A percentile compares a stretch with the other conserved stretches of the same genome.
Conservation (phyloP, 1,284 basidiomycete genomes). For the Ganoderma boninense region DNA sequence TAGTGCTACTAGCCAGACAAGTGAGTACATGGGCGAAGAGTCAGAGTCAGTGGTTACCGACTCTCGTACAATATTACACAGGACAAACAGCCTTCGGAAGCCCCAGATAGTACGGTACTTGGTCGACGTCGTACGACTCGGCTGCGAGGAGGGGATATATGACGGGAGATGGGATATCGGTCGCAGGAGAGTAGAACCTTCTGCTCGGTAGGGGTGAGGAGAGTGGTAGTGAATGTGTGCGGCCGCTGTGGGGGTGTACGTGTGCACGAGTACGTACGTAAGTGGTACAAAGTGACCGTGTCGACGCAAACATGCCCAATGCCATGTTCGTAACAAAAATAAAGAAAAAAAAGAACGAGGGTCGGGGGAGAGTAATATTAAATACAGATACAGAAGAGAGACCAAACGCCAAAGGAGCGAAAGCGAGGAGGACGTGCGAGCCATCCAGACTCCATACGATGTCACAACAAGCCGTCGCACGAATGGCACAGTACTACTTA, state of each 20-base stretch:
- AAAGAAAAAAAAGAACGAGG: not conserved
- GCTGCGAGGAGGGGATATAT: not conserved
- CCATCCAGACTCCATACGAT: not conserved
- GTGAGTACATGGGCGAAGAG: not conserved
- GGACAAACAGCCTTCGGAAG: not conserved
- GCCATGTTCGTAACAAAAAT: not conserved
- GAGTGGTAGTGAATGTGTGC: too few species aligned
- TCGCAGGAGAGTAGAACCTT: too few species aligned
- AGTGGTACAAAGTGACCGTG: not conserved
- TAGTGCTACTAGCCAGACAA: not conserved
- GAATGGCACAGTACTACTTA: not conserved
- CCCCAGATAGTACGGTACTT: not conserved
- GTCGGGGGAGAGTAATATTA: not conserved
- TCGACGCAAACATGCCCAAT: not conserved
- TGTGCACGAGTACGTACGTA: not conserved
- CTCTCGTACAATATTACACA: not conserved
- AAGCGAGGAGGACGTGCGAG: not conserved
- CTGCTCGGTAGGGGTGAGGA: too few species aligned
- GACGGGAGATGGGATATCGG: not conserved
- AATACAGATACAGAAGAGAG: not conserved
- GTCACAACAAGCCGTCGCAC: not conserved
- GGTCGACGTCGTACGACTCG: too few species aligned
- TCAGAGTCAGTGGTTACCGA: not conserved
- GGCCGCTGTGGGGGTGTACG: not conserved
- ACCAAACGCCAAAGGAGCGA: not conserved